phyloP scores from a whole-genome alignment of 345 rosid genomes.

The Durio zibethinus region DNA sequence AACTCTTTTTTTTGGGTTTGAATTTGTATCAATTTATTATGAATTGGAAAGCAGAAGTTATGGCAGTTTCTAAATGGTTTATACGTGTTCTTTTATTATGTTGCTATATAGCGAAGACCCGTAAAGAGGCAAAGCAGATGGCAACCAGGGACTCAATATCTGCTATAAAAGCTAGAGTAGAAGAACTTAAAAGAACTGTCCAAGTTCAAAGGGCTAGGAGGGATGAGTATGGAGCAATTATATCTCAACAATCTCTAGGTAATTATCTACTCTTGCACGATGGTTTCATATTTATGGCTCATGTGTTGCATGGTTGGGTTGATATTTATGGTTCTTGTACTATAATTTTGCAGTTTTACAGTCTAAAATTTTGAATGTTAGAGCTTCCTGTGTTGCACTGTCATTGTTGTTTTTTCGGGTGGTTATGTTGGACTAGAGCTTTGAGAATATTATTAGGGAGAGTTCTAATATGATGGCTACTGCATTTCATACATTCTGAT shows the following conservation, averaged over 20 bases:
- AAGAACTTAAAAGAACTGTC: constrained; percentile 50
- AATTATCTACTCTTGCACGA: constrained; percentile 14
- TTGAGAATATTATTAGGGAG: background rate
- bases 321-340: background rate
- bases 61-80: background rate
- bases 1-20: background rate
- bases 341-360: background rate
- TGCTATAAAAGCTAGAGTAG: constrained; percentile 51
- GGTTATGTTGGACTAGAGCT: background rate
- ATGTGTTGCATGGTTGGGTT: background rate
- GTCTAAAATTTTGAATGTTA: background rate
- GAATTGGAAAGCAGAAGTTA: background rate
- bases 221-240: constrained; percentile 51
- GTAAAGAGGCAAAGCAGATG: constrained; percentile 72
- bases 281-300: constrained; percentile 3
- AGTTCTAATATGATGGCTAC: background rate
- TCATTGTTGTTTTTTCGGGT: background rate
- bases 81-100: background rate
- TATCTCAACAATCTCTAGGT: constrained; percentile 64
- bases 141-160: constrained; percentile 59
- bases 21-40: background rate
- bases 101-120: constrained; percentile 62
- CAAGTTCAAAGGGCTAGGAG: constrained; percentile 59
- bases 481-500: background rate
- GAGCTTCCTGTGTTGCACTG: background rate